These are phyloP conservation scores for Ogataea ramenticola DNA, from an alignment of 805 yeast species.

Conservation along the genomic window DNA sequence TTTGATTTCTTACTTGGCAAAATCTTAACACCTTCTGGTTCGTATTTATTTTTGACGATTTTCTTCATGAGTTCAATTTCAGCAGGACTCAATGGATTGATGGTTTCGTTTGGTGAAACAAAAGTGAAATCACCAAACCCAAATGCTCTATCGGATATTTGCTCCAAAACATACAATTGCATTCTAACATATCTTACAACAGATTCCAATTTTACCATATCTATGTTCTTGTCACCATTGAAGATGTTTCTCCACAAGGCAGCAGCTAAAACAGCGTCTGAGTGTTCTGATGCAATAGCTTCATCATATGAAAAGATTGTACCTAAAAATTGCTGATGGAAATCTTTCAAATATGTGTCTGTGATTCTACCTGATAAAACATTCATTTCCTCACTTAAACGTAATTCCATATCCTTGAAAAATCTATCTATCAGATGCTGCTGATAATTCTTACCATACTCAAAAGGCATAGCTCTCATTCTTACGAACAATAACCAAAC, in stretches of 20 bases:
- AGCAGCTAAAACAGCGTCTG: conserved; percentile 69
- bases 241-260: conserved; percentile 90
- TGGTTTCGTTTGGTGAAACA: conserved; percentile 74
- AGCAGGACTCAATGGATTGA: conserved; percentile 58
- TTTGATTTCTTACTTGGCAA: conserved; percentile 56
- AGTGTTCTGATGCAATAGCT: conserved; percentile 55
- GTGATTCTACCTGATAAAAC: conserved; percentile 75
- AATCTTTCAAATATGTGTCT: conserved; percentile 82
- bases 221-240: conserved; percentile 75
- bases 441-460: conserved; percentile 83
- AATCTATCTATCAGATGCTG: conserved; percentile 85
- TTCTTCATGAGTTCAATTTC: conserved; percentile 51
- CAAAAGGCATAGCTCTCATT: conserved; percentile 94
- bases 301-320: conserved; percentile 88
- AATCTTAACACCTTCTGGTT: conserved; percentile 36
- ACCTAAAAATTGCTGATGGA: conserved; percentile 86
- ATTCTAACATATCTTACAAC: conserved; percentile 85
- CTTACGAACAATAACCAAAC: conserved; percentile 91
- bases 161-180: conserved; percentile 80
- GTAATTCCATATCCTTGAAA: conserved; percentile 82
- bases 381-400: conserved; percentile 80
- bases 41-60: conserved; percentile 46
- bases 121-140: conserved; percentile 85
- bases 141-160: conserved; percentile 85
- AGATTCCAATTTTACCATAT: conserved; percentile 79